These are phyloP conservation scores for Komagataella populi DNA, from an alignment of 805 yeast genomes.

Conservation along the genomic window DNA sequence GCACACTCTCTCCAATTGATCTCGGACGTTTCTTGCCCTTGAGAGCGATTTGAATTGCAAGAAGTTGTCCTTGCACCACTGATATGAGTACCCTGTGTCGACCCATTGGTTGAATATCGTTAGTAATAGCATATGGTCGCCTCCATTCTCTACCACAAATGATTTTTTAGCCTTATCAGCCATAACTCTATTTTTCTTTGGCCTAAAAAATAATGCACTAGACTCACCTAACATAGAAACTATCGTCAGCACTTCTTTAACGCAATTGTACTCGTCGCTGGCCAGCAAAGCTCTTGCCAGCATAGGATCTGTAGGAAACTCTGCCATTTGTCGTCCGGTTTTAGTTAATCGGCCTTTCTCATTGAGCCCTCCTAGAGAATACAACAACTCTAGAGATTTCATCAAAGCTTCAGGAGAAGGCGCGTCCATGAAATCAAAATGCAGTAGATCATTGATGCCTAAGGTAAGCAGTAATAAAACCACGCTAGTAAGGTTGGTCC, in stretches of 20 bases:
- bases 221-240: conserved; percentile 79
- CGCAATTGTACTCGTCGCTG: conserved; percentile 47
- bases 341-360: conserved; percentile 66
- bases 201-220: conserved; percentile 54
- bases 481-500: conserved; percentile 70
- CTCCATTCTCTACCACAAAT: conserved; percentile 36
- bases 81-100: conserved; percentile 46
- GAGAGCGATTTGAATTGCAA: conserved; percentile 62
- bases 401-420: conserved; percentile 67
- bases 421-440: conserved; percentile 84
- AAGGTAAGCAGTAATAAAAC: conserved; percentile 66
- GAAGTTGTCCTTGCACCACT: conserved; percentile 82
- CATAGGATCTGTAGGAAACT: conserved; percentile 87
- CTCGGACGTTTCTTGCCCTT: conserved; percentile 56
- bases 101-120: conserved; percentile 72
- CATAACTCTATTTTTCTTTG: conserved; percentile 48
- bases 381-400: conserved; percentile 68
- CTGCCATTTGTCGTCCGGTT: conserved; percentile 76
- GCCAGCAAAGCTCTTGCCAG: conserved; percentile 62
- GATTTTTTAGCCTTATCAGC: conserved; percentile 52
- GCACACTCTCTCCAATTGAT: conserved; percentile 55
- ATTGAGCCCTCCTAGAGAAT: conserved; percentile 77
- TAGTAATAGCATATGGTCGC: conserved; percentile 72
- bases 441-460: conserved; percentile 71
- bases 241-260: conserved; percentile 57